phyloP scores from a whole-genome alignment of 768 basidiomycete genomes.

The Tricholoma furcatifolium region DNA sequence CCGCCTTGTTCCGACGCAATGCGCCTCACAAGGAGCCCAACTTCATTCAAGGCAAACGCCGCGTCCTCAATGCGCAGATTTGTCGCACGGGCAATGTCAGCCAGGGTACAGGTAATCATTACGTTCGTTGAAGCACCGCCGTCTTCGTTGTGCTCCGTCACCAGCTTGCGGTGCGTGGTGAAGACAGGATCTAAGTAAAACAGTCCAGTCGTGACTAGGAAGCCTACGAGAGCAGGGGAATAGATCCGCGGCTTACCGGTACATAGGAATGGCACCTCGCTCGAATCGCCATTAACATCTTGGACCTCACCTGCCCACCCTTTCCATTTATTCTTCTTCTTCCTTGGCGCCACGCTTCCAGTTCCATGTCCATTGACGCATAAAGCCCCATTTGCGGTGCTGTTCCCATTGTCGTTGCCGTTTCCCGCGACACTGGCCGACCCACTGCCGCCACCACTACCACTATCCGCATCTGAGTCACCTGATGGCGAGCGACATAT shows the following conservation, averaged over 20 bases:
- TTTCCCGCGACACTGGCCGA: not conserved
- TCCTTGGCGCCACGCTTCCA: conserved; percentile 27
- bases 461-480: conserved; percentile 18
- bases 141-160: conserved; percentile 56
- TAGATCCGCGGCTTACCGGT: conserved; percentile 36
- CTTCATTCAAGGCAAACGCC: conserved; percentile 86
- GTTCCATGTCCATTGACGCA: conserved; percentile 7
- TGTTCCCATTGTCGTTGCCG: conserved; percentile 1
- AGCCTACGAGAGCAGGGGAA: not conserved
- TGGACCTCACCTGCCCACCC: conserved; percentile 74
- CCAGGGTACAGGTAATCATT: conserved; percentile 67
- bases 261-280: conserved; percentile 30
- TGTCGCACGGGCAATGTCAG: conserved; percentile 74
- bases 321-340: conserved; percentile 54
- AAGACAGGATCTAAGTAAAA: conserved; percentile 47
- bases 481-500: conserved; percentile 32
- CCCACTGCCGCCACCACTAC: not conserved
- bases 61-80: conserved; percentile 84
- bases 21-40: conserved; percentile 62
- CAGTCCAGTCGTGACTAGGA: not conserved
- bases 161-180: conserved; percentile 52
- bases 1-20: conserved; percentile 27
- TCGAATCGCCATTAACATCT: conserved; percentile 30
- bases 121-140: conserved; percentile 74
- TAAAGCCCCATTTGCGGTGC: not conserved